These are phyloP conservation scores for Rhodocollybia butyracea DNA, from an alignment of 768 basidiomycete genomes.

Conservation along the genomic window DNA sequence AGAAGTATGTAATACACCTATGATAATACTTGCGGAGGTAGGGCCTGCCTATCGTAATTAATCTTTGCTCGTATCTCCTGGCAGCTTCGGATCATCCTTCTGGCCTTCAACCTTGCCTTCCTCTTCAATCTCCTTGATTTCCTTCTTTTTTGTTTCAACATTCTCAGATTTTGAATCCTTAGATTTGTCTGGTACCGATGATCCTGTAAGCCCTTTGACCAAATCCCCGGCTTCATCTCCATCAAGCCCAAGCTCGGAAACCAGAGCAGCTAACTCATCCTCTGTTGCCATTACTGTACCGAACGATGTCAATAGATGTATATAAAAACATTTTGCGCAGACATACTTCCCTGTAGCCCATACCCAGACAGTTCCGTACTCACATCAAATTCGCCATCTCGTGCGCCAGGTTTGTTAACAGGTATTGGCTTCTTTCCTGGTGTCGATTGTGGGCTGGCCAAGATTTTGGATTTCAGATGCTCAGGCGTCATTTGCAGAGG, in stretches of 20 bases:
- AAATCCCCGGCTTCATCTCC: conserved; percentile 77
- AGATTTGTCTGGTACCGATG: conserved; percentile 13
- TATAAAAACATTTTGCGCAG: too few relatives aligned
- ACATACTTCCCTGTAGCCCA: conserved; percentile 73
- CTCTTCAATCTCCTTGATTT: conserved; percentile 5
- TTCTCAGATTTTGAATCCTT: conserved; percentile 11
- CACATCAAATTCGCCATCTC: conserved; percentile 55
- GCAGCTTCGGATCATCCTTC: too few relatives aligned
- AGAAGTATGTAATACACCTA: too few relatives aligned
- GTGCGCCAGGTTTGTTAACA: conserved; percentile 43
- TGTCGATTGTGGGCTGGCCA: conserved; percentile 38
- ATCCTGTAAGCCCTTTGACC: conserved; percentile 55
- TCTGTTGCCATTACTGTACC: conserved; percentile 75
- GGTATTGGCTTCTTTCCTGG: conserved; percentile 44
- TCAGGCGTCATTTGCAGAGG: conserved; percentile 83
- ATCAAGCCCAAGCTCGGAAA: conserved; percentile 72
- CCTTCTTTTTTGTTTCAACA: conserved; percentile 9
- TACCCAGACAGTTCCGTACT: conserved; percentile 66
- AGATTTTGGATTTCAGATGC: conserved; percentile 56
- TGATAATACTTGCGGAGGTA: too few relatives aligned
- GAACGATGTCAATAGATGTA: too few relatives aligned
- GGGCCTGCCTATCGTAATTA: too few relatives aligned
- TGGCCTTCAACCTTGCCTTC: neutral
- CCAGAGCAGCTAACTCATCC: conserved; percentile 67
- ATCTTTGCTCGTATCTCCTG: too few relatives aligned